Evolutionary conservation across 2,329 filamentous ascomycete genomes (phyloP), one percentile per base, ranked within the genome.

Genomic region (Curvularia sp.): DNA sequence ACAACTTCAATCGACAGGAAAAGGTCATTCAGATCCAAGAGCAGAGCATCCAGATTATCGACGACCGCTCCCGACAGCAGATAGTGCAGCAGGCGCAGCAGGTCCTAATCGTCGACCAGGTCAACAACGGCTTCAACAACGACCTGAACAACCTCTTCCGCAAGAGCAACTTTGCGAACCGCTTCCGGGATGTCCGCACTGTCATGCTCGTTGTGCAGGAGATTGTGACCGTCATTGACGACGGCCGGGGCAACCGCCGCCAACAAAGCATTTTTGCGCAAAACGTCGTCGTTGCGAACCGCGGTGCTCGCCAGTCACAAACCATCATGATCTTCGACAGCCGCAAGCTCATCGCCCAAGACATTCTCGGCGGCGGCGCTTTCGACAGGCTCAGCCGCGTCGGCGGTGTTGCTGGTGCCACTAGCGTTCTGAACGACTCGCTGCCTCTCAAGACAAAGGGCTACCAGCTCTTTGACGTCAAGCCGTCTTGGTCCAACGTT

Each of bases 141-240:
- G 57, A 68, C 49, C 21, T 74, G 46, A 75, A 75, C 63, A 69
- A 75, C 64, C 50, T 73, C 13, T 72, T 73, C 68, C 67, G 72
- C 56, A 70, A 71, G 61, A 50, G 59, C 47, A 70, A 65, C 66
- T 68, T 66, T 56, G 57, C 59, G 43, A 68, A 67, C 49, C 52
- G 67, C 32, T 59, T 58, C 60, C 58, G 60, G 10, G 55, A 71
- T 13, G 45, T 59, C 30, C 39, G 61, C 10, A 73, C 70, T 9
- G 70, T 73, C 12, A 64, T 73, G 38, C 55, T 74, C 4, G 69
- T 74, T 21, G 73, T 75, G 2, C 68, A 74, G 59, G 63, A 72
- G 61, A 67, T 75, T 54, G 64, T 73, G 38, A 46, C 74, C 43
- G 47, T 59, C 28, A 53, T 74, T 34, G 67, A 68, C 50, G 65